Percentiles rank a stretch among this genome's conserved stretches.
phyloP scores from a whole-genome alignment of 2,329 filamentous ascomycete species.

The Diaporthe amygdali region DNA sequence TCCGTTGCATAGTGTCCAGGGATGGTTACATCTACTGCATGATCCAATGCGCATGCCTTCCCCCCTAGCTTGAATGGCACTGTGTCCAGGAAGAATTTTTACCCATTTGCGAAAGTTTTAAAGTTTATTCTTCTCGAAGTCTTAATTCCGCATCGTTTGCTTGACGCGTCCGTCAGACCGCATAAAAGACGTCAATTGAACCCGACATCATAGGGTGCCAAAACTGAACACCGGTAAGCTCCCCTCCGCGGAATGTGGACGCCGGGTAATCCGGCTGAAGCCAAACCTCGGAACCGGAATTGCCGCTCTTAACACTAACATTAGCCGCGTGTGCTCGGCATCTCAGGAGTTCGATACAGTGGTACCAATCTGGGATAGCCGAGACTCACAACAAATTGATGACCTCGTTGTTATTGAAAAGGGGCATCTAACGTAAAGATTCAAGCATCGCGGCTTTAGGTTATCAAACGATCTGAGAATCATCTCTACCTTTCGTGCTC shows the following conservation, averaged over 20 bases:
- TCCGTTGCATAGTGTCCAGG: too few species aligned
- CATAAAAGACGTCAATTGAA: too few species aligned
- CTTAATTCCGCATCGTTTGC: too few species aligned
- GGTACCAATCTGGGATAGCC: background rate
- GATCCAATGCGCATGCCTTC: too few species aligned
- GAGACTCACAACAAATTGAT: background rate
- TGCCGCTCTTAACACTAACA: background rate
- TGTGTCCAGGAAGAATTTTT: too few species aligned
- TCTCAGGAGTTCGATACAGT: background rate
- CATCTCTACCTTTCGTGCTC: background rate
- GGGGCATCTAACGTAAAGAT: background rate
- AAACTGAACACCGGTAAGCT: background rate
- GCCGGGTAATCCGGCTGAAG: background rate
- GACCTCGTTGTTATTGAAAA: background rate
- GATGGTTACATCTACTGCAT: too few species aligned
- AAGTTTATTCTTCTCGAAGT: too few species aligned
- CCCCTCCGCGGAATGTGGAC: background rate
- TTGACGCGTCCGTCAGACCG: too few species aligned
- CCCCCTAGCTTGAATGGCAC: too few species aligned
- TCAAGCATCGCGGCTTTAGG: too few species aligned
- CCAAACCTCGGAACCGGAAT: slow-evolving; percentile 1
- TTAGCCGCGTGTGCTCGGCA: slow-evolving; percentile 2
- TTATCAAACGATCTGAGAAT: too few species aligned
- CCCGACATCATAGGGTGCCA: background rate
- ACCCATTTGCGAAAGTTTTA: too few species aligned